A percentile compares a stretch with the other conserved stretches of the same genome.
Evolutionary conservation across 768 basidiomycete species (phyloP).

Genomic region (Rhizopogon roseolus): DNA sequence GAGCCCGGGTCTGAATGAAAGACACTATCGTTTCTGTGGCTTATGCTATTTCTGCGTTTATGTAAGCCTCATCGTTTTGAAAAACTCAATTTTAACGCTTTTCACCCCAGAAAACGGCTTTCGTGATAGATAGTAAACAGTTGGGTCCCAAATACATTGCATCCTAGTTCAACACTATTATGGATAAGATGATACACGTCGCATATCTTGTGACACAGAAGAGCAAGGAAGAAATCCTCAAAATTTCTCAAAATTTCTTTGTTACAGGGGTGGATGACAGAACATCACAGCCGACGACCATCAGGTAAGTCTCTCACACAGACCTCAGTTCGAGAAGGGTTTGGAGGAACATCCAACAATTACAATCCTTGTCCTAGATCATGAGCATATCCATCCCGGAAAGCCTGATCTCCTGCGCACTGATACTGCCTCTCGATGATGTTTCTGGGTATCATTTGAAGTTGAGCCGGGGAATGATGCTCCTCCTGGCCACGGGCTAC

Average conservation of each 20-base stretch:
- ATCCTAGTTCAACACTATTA: conserved; percentile 59
- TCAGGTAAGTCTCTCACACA: neutral
- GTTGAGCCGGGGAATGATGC: conserved; percentile 17
- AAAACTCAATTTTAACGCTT: too few species aligned
- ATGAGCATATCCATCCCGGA: conserved; percentile 20
- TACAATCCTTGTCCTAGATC: conserved; percentile 7
- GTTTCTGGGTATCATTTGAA: conserved; percentile 22
- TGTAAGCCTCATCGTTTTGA: too few species aligned
- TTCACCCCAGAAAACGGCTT: conserved; percentile 19
- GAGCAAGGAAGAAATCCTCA: neutral
- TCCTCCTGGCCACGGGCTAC: conserved; percentile 27
- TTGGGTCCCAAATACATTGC: conserved; percentile 64
- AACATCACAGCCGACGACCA: too few species aligned
- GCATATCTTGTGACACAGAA: conserved; percentile 41
- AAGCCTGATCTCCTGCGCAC: conserved; percentile 15
- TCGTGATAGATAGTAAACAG: conserved; percentile 20
- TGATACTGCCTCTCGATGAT: conserved; percentile 25
- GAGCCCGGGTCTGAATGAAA: too few species aligned
- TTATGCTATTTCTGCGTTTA: too few species aligned
- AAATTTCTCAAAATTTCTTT: too few species aligned
- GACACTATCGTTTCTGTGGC: too few species aligned
- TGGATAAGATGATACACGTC: conserved; percentile 44
- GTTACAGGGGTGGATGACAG: too few species aligned
- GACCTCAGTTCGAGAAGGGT: neutral
- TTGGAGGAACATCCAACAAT: conserved; percentile 1